Evolutionary conservation across 23 red algal genomes (phyloP), one percentile per base, ranked within the genome.

Genomic region (Agarophyton chilense): DNA sequence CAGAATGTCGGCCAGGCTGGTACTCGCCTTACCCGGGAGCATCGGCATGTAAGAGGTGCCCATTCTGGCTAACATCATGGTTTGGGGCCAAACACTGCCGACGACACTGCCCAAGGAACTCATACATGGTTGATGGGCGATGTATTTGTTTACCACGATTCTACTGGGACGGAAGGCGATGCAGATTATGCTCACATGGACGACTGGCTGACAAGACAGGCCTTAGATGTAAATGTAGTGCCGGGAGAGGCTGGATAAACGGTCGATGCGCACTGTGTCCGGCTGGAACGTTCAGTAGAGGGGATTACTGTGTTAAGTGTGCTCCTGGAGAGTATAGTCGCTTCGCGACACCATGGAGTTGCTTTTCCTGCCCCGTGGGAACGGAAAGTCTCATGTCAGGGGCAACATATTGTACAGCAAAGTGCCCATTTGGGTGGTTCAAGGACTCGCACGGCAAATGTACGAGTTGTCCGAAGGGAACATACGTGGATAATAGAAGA

Each of bases 21-120:
- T 74, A 74, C 68, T 74, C 68, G 38, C 43, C 68, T 19, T 10
- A 25, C n/a, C 19, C 38, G 45, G 68, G 68, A 1, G 40, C 68
- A 2, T 74, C 68, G 40, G 38, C 38, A 1, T 74, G 68, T 16
- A 74, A 74, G 29, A 13, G 24, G 25, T 74, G 68, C 29, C 68
- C 68, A 47, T 74, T 74, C 19, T 74, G 68, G 68, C 41, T 74
- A 25, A 74, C 68, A 10, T 74, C 68, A 13, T 74, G 68, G 68
- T 49, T 46, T 74, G 68, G 68, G 2, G 68, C 68, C 41, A 74
- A 17, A 46, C 8, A 74, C 21, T 74, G 68, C 18, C 68, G 68
- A 43, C 41, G 40, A 24, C 68, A 74, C 47, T 74, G 68, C 29
- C 68, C 68, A 31, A 49, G 43, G 24, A 29, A 74, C 25, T 74